A percentile compares a stretch with the other conserved stretches of the same genome.
These are phyloP conservation scores for Russula dissimulans DNA, from an alignment of 768 basidiomycete genomes.

Conservation along the genomic window DNA sequence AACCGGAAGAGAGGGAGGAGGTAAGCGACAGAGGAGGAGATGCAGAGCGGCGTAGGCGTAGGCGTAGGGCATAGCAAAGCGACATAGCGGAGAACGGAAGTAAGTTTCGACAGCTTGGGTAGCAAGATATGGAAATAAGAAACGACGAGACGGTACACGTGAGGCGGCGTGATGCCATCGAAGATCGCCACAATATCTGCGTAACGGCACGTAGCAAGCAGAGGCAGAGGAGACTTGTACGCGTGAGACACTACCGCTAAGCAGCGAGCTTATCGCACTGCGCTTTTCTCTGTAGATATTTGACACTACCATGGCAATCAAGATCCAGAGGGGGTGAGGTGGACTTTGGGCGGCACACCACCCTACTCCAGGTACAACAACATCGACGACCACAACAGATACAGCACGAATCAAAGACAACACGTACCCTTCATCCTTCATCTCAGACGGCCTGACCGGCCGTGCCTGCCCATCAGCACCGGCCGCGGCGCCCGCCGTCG, in stretches of 20 bases:
- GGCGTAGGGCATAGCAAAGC: constrained; percentile 16
- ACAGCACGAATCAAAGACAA: neutral
- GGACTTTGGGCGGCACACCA: too few relatives aligned
- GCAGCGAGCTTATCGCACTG: constrained; percentile 6
- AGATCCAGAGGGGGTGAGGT: too few relatives aligned
- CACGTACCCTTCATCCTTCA: constrained; percentile 98
- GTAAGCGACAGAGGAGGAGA: constrained; percentile 16
- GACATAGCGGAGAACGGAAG: constrained; percentile 18
- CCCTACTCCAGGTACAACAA: neutral
- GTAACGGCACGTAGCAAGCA: constrained; percentile 17
- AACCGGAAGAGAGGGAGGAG: constrained; percentile 9
- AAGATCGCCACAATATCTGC: constrained; percentile 17
- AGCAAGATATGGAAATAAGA: constrained; percentile 15
- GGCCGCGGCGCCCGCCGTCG: too few relatives aligned
- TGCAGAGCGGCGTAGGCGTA: constrained; percentile 18
- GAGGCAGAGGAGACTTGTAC: constrained; percentile 6
- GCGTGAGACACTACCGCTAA: constrained; percentile 15
- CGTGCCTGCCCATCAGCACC: constrained; percentile 27
- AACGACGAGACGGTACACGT: constrained; percentile 7
- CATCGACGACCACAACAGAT: neutral
- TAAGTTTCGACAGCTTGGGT: constrained; percentile 17
- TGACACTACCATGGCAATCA: neutral
- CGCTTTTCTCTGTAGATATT: neutral
- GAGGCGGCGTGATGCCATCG: neutral
- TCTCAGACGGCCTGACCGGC: constrained; percentile 74